These are phyloP conservation scores for Turnera subulata DNA, from an alignment of 345 rosid genomes.

Conservation along the genomic window DNA sequence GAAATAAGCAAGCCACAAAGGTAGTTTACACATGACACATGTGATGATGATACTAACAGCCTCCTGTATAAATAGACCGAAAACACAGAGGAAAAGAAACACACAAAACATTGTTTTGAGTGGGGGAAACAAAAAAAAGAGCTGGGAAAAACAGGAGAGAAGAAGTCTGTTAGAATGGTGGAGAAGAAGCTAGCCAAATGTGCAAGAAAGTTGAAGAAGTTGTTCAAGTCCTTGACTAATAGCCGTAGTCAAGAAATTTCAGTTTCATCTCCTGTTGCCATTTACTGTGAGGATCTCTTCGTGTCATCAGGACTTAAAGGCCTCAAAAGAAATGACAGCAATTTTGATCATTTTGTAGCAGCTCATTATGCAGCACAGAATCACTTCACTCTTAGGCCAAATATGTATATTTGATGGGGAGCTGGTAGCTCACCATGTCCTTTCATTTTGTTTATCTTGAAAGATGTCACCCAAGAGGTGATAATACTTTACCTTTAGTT, in stretches of 20 bases:
- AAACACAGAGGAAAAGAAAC: no score
- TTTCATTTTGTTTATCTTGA: no score
- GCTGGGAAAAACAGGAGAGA: background rate
- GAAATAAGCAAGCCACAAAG: no score
- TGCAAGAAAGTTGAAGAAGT: conserved; percentile 14
- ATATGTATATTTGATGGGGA: conserved; percentile 21
- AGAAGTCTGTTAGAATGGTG: background rate
- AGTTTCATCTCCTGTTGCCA: conserved; percentile 11
- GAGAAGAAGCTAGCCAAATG: conserved; percentile 12
- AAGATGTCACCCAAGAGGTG: no score
- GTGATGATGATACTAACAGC: no score
- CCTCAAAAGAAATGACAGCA: background rate
- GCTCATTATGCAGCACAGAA: conserved; percentile 31
- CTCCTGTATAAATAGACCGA: no score
- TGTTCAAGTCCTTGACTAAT: background rate
- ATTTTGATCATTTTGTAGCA: conserved; percentile 5
- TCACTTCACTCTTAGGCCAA: conserved; percentile 22
- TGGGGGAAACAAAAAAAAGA: background rate
- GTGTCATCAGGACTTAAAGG: conserved; percentile 13
- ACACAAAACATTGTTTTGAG: no score
- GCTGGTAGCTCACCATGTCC: no score
- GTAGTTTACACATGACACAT: no score
- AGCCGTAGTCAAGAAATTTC: background rate
- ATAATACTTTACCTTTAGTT: no score
- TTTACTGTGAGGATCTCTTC: conserved; percentile 34